Conservation (phyloP, 495 filamentous ascomycete species). For the Lepraria neglecta region DNA sequence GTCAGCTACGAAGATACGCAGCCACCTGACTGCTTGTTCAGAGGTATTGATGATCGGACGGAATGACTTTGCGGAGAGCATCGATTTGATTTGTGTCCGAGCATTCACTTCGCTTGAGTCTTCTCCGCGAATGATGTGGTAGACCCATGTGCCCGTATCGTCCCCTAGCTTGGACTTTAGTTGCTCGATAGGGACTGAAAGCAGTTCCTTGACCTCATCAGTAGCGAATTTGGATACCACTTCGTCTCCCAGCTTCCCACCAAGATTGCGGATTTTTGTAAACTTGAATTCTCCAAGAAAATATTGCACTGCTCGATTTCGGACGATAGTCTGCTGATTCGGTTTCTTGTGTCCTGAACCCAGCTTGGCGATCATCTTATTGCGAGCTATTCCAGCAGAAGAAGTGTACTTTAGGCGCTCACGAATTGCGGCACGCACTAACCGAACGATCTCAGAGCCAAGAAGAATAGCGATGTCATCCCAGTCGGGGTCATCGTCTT, state of each 20-base stretch:
- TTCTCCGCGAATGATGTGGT: constrained; percentile 76
- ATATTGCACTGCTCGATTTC: constrained; percentile 70
- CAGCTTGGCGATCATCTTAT: constrained; percentile 94
- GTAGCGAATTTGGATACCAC: constrained; percentile 70
- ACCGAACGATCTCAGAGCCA: constrained; percentile 81
- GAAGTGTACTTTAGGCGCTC: constrained; percentile 77
- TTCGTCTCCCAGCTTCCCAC: constrained; percentile 91
- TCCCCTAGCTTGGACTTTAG: constrained; percentile 74
- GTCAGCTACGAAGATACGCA: constrained; percentile 87
- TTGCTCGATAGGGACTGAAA: constrained; percentile 67
- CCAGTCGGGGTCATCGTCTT: constrained; percentile 86
- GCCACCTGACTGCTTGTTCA: constrained; percentile 82
- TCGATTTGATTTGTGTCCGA: constrained; percentile 89
- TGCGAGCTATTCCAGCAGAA: constrained; percentile 77
- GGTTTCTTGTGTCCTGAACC: constrained; percentile 89
- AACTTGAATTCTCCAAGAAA: constrained; percentile 87
- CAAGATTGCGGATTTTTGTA: constrained; percentile 91
- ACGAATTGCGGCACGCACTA: constrained; percentile 60
- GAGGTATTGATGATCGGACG: constrained; percentile 70
- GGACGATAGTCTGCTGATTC: constrained; percentile 84
- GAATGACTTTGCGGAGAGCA: constrained; percentile 97
- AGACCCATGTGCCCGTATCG: constrained; percentile 83
- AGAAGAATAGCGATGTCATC: constrained; percentile 85
- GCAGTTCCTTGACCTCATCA: constrained; percentile 69
- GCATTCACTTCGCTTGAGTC: constrained; percentile 85